These are phyloP conservation scores for Sequoiadendron giganteum DNA, from an alignment of 75 land plant genomes.

Conservation along the genomic window DNA sequence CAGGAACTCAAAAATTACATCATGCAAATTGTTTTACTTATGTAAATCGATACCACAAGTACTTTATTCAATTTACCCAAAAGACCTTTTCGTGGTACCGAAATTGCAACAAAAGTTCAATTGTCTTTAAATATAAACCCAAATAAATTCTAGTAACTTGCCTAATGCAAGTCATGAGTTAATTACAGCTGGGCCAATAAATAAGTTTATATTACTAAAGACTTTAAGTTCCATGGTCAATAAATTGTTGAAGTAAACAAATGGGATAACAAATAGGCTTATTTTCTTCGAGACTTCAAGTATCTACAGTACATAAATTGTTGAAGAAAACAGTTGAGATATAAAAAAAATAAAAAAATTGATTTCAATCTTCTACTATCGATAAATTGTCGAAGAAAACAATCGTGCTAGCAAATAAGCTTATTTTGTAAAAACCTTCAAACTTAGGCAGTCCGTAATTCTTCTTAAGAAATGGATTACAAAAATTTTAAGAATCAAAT, in stretches of 20 bases:
- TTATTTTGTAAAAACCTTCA: neutral
- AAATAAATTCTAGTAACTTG: neutral
- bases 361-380: neutral
- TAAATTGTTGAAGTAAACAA: neutral
- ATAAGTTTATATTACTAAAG: neutral
- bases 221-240: neutral
- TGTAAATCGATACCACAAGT: neutral
- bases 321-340: neutral
- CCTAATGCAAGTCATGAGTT: too few species aligned
- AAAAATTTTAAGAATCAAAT: too few species aligned
- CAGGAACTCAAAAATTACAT: neutral
- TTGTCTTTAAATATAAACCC: neutral
- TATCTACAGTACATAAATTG: neutral
- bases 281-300: too few species aligned
- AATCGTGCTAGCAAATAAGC: neutral
- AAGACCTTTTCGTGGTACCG: neutral
- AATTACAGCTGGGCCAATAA: neutral
- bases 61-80: neutral
- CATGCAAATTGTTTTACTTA: neutral
- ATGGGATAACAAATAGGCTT: neutral
- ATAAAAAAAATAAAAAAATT: too few species aligned
- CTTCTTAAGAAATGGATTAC: too few species aligned
- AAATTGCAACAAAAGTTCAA: neutral
- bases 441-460: too few species aligned
- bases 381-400: neutral